Conservation (phyloP, 768 basidiomycete genomes). For the Phylloporus sp. region DNA sequence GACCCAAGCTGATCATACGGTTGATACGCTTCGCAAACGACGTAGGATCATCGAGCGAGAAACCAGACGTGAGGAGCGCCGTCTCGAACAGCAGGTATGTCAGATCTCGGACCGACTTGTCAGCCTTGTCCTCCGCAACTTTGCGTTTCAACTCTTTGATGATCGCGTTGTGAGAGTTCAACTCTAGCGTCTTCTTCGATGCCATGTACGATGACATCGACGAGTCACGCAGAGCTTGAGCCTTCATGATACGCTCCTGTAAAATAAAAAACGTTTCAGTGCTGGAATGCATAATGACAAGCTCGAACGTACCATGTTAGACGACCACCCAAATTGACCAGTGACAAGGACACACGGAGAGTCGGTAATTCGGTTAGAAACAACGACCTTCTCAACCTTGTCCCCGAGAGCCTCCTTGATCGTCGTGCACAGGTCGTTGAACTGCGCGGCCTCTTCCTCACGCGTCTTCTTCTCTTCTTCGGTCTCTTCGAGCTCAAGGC, state of each 20-base stretch:
- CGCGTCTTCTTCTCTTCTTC: slow-evolving; percentile 93
- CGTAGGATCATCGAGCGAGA: slow-evolving; percentile 92
- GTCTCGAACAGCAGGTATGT: slow-evolving; percentile 97
- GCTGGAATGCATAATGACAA: not conserved
- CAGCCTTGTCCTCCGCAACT: slow-evolving; percentile 94
- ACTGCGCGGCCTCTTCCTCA: slow-evolving; percentile 81
- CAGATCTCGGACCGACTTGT: slow-evolving; percentile 97
- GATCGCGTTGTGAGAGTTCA: slow-evolving; percentile 89
- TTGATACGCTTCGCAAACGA: slow-evolving; percentile 95
- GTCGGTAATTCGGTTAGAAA: slow-evolving; percentile 96
- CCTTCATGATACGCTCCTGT: slow-evolving; percentile 97
- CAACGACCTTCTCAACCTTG: slow-evolving; percentile 98
- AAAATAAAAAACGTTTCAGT: too few relatives aligned
- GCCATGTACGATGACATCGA: slow-evolving; percentile 99
- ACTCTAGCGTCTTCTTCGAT: slow-evolving; percentile 95
- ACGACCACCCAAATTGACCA: slow-evolving; percentile 99
- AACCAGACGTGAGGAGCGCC: slow-evolving; percentile 89
- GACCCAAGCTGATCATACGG: slow-evolving; percentile 90
- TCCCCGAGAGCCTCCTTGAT: slow-evolving; percentile 99
- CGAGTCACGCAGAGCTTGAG: slow-evolving; percentile 92
- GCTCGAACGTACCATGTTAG: slow-evolving; percentile 76
- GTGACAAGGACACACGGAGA: slow-evolving; percentile 97
- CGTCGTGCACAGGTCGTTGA: slow-evolving; percentile 82
- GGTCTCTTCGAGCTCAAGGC: slow-evolving; percentile 97
- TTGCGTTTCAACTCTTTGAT: slow-evolving; percentile 95